These are phyloP conservation scores for Aureobasidium sp. DNA, from an alignment of 2,329 filamentous ascomycete genomes.

Conservation along the genomic window DNA sequence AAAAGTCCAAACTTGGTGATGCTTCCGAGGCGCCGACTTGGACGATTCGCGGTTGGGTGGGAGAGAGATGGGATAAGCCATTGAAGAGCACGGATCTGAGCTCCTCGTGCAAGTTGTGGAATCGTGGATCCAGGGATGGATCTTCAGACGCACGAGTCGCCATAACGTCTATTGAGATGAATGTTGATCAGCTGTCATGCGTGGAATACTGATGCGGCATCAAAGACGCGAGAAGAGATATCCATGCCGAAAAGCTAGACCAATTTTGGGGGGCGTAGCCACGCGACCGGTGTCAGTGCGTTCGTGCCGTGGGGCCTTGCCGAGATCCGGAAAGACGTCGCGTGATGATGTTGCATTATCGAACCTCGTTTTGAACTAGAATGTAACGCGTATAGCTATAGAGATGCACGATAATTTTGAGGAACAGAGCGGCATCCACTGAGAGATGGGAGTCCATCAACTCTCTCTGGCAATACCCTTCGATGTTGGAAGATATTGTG, in stretches of 20 bases:
- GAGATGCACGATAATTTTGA: no score
- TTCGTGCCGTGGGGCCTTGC: not conserved
- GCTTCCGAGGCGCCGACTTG: not conserved
- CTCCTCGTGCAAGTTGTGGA: slow-evolving; percentile 7
- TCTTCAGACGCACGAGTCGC: slow-evolving; percentile 7
- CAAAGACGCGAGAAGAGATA: not conserved
- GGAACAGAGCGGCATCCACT: no score
- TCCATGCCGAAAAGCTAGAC: not conserved
- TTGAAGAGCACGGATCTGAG: slow-evolving; percentile 7
- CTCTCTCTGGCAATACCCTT: no score
- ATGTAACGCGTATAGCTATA: no score
- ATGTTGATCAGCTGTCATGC: not conserved
- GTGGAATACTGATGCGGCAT: not conserved
- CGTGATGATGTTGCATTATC: not conserved
- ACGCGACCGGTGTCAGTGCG: not conserved
- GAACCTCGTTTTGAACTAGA: no score
- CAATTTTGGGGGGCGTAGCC: not conserved
- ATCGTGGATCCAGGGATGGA: slow-evolving; percentile 1
- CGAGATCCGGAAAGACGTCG: not conserved
- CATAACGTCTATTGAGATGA: not conserved
- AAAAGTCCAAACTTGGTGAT: not conserved
- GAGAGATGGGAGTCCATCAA: no score
- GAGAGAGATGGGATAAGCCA: not conserved
- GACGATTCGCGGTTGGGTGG: not conserved
- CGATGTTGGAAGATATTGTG: no score